These are phyloP conservation scores for Plasmodium gaboni DNA, from an alignment of 169 alveolate species.

Conservation along the genomic window DNA sequence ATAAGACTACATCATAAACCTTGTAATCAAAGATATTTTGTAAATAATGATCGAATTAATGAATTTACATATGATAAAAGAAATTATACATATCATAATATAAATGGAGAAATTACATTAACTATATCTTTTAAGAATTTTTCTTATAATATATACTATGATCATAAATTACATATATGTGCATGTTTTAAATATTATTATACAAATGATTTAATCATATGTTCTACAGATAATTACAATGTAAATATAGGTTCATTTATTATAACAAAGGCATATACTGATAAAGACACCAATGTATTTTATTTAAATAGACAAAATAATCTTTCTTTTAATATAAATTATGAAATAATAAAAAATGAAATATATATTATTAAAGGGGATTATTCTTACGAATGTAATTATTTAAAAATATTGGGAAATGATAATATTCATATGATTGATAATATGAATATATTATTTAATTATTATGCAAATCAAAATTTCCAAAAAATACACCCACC, in stretches of 20 bases:
- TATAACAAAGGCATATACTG: background rate
- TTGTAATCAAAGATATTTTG: background rate
- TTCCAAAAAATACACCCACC: slow-evolving; percentile 22
- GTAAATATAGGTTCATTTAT: slow-evolving; percentile 2
- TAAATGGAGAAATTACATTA: slow-evolving; percentile 51
- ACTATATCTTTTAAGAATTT: slow-evolving; percentile 29
- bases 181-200: slow-evolving; percentile 51
- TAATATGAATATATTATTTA: background rate
- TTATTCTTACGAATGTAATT: slow-evolving; percentile 34
- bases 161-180: slow-evolving; percentile 29
- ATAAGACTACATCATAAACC: background rate
- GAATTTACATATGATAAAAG: background rate
- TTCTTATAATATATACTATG: background rate
- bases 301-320: background rate
- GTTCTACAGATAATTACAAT: background rate
- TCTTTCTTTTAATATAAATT: slow-evolving; percentile 1
- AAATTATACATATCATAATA: slow-evolving; percentile 42
- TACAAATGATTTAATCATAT: background rate
- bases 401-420: background rate
- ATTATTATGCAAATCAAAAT: background rate
- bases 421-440: background rate
- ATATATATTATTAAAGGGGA: slow-evolving; percentile 16
- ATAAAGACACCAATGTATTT: background rate
- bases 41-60: background rate
- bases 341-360: slow-evolving; percentile 1